Base-by-base conservation (phyloP, 192 early-diverging fungal species). In the Coemansia sp. region DNA sequence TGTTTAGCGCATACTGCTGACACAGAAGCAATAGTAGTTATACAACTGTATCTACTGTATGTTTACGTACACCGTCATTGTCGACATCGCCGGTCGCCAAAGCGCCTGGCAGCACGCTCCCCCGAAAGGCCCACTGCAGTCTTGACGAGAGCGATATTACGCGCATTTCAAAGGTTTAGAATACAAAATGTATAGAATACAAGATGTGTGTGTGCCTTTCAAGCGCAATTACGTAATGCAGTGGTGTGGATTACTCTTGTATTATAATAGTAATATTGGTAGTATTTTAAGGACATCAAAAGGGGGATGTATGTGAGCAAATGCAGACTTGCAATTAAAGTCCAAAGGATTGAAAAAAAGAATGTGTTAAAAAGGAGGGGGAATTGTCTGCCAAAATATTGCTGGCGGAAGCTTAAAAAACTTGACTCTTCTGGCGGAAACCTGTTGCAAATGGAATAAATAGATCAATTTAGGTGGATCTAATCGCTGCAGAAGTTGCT, bases 11-110 rank as follows among this genome's bases (percentile, higher is more conserved):
- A 7, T 41, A 61, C 21, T 61, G 37, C 46, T 48, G 46, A n/a
- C 46, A 12, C n/a, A 48, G 12, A 9, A 21, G 37, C 40, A 36
- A 61, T 2, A 32, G 32, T 32, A 32, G 2, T 32, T 65, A 22
- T 15, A 54, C 51, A 54, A 5, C 51, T 54, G 5, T 49, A 32
- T 8, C 8, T 32, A 4, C 15, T 56, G 37, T 19, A 52, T n/a
- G 16, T 11, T 47, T 61, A 74, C 74, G 48, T 74, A 78, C 81
- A 10, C 81, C 81, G 41, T 83, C 81, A 68, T 73, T 78, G 63
- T 83, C 81, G 22, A 83, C 81, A 60, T 83, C 81, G 48, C 81
- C 81, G 3, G 76, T 77, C 10, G 81, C 76, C 41, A 83, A 58
- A 2, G 81, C 81, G 59, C 81, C 76, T 40, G 76, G 76, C 52